Percentiles rank a stretch among this genome's conserved stretches.
phyloP scores from a whole-genome alignment of 2,329 filamentous ascomycete species.

The Xylaria sp. region DNA sequence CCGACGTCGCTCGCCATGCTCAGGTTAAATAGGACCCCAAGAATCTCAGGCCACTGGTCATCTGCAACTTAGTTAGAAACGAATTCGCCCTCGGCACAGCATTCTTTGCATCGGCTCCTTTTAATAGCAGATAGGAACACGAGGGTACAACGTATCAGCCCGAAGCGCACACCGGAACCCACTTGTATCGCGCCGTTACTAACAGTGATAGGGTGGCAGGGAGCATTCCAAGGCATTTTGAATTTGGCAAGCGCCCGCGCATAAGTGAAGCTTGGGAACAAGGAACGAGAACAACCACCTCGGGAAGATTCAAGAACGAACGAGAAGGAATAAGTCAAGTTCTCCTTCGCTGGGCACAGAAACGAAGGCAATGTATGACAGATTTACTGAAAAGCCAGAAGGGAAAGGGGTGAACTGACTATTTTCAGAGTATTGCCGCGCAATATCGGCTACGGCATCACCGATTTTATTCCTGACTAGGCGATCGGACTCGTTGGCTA shows the following conservation, averaged over 20 bases:
- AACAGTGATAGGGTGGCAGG: not conserved
- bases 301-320: not conserved
- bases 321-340: not conserved
- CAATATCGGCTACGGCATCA: slow-evolving; percentile 95
- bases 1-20: slow-evolving; percentile 86
- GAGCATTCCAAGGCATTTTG: not conserved
- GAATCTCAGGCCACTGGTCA: slow-evolving; percentile 88
- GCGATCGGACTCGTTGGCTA: slow-evolving; percentile 77
- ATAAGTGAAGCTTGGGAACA: not conserved
- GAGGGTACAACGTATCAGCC: not conserved
- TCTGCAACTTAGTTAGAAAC: slow-evolving; percentile 60
- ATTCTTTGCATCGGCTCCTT: not conserved
- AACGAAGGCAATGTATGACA: not conserved
- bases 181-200: not conserved
- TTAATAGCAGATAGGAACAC: not conserved
- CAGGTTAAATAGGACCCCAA: slow-evolving; percentile 85
- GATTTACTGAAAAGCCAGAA: slow-evolving; percentile 1
- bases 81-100: not conserved
- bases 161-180: too few species aligned
- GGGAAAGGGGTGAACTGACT: slow-evolving; percentile 64
- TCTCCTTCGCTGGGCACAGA: not conserved
- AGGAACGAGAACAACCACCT: not conserved
- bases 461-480: slow-evolving; percentile 93
- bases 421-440: slow-evolving; percentile 92
- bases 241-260: not conserved